Evolutionary conservation across 495 filamentous ascomycete species (phyloP).

Genomic region (Tirmania nivea): DNA sequence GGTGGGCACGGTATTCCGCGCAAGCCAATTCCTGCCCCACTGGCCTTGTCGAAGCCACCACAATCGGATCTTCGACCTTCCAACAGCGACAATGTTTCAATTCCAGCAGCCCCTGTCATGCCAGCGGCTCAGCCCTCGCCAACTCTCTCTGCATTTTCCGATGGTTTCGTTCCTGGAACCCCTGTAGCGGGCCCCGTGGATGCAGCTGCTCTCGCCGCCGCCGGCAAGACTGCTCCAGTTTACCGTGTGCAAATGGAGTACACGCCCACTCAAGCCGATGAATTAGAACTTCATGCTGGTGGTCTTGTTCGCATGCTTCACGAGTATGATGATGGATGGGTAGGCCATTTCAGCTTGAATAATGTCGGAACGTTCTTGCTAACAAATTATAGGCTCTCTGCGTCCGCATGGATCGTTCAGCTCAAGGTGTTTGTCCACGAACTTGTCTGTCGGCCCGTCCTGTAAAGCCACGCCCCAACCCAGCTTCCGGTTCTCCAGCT

Average conservation of each 20-base stretch:
- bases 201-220: conserved; percentile 20
- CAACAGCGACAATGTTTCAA: conserved; percentile 10
- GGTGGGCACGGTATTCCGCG: conserved; percentile 11
- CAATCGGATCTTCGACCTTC: not conserved
- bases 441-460: conserved; percentile 84
- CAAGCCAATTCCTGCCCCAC: conserved; percentile 2
- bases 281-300: conserved; percentile 57
- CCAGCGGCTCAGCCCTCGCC: conserved; percentile 1
- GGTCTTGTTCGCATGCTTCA: conserved; percentile 72
- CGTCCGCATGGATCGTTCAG: conserved; percentile 66
- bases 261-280: conserved; percentile 76
- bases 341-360: not conserved
- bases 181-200: conserved; percentile 25
- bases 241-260: conserved; percentile 94
- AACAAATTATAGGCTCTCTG: conserved; percentile 39
- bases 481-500: conserved; percentile 21
- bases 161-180: conserved; percentile 15
- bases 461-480: conserved; percentile 54
- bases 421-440: conserved; percentile 80
- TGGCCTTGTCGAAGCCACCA: not conserved
- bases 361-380: conserved; percentile 29
- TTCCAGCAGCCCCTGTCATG: conserved; percentile 9
- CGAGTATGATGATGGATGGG: conserved; percentile 96
- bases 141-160: not conserved
- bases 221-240: conserved; percentile 35